Base-by-base conservation (phyloP, 225 moss, liverwort and hornwort genomes). In the Straminergon stramineum region DNA sequence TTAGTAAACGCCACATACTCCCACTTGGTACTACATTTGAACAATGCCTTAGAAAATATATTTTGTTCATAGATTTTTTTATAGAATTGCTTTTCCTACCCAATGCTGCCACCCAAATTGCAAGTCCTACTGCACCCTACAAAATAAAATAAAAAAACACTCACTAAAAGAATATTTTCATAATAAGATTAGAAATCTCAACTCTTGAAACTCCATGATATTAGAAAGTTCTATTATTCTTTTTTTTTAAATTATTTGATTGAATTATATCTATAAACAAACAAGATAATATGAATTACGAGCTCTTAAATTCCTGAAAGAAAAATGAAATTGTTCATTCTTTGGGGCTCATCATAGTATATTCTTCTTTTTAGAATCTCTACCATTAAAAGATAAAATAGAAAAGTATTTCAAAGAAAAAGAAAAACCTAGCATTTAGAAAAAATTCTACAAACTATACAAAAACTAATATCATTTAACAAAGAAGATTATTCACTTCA, bases 101-200 rank as follows among this genome's bases (percentile, higher is more conserved):
- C 14, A 99, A 84, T 4, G 96, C 92, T 70, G 97, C 99, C 82
- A 99, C 97, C 99, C 99, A 99, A 69, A 99, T 97, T 84, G 99
- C 99, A 78, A 99, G 91, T 65, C 99, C 99, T 78, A 99, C 96
- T 86, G 97, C 99, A 74, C 97, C 99, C 99, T 97, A 90, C 74
- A 91, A 6, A 77, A 23, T n/a, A 16, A 68, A 48, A 9, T 34
- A 27, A 48, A 18, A 31, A 14, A 43, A 43, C 4, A 41, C 18
- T 86, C 8, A 35, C 37, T 51, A 41, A 60, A 28, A 43, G 41
- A 83, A 39, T 39, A 64, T 57, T 60, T 21, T 48, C 6, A 53
- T 67, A 41, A 74, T 9, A 53, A 24, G 16, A 43, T 64, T 67
- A n/a, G 6, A 69, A 66, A 81, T 53, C 37, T 27, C 17, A 17